These are phyloP conservation scores for Aspergillus taichungensis DNA, from an alignment of 495 filamentous ascomycete genomes.

Conservation along the genomic window DNA sequence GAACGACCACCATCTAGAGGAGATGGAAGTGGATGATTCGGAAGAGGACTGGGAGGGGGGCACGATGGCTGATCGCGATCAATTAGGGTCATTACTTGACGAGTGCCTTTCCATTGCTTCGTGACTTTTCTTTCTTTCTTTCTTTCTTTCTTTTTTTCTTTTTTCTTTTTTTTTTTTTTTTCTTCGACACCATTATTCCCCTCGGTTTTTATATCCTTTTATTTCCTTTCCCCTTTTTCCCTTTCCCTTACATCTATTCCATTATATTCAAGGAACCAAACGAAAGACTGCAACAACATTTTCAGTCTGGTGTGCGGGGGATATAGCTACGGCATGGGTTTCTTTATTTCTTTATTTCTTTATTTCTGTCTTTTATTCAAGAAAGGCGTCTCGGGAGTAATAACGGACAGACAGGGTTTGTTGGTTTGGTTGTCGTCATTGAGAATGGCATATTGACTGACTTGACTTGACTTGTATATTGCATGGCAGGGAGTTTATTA, in stretches of 20 bases:
- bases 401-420: conserved; percentile 1
- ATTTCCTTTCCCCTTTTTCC: background rate
- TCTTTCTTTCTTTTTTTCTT: conserved; percentile 6
- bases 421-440: background rate
- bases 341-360: too few species aligned
- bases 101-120: conserved; percentile 44
- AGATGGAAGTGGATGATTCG: conserved; percentile 57
- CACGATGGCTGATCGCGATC: conserved; percentile 46
- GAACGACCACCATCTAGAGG: conserved; percentile 27
- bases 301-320: background rate
- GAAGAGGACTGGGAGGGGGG: conserved; percentile 72
- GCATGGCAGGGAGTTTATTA: too few species aligned
- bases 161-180: conserved; percentile 6
- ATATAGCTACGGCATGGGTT: too few species aligned
- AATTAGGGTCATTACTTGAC: conserved; percentile 64
- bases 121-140: conserved; percentile 18
- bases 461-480: conserved; percentile 3
- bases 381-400: conserved; percentile 18
- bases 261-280: background rate
- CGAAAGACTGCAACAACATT: conserved; percentile 5
- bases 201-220: background rate
- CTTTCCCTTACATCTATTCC: background rate
- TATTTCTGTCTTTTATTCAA: background rate
- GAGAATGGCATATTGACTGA: conserved; percentile 5
- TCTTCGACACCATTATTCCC: background rate